These are phyloP conservation scores for Exophiala oligosperma DNA, from an alignment of 2,329 filamentous ascomycete species.

Conservation along the genomic window DNA sequence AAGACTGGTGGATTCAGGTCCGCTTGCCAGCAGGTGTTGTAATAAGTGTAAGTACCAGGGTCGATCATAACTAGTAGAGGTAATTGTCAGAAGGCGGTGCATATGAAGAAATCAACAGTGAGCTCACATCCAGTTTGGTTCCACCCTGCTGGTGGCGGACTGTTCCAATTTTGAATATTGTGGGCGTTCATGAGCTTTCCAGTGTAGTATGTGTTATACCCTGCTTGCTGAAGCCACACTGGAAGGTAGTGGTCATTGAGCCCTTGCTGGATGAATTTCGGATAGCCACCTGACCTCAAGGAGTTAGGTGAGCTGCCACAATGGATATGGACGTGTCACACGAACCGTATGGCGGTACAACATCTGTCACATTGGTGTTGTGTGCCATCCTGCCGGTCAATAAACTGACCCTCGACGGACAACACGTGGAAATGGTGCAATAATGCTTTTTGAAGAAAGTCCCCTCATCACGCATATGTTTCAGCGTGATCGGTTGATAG, in stretches of 20 bases:
- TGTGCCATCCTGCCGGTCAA: not conserved
- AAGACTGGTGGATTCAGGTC: too few relatives aligned
- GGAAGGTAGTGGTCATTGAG: conserved; percentile 54
- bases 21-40: conserved; percentile 54
- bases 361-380: not conserved
- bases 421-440: not conserved
- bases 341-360: not conserved
- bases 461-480: not conserved
- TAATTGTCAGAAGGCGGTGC: conserved; percentile 36
- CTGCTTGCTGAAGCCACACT: conserved; percentile 52
- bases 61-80: conserved; percentile 44
- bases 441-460: not conserved
- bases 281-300: conserved; percentile 35
- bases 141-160: too few relatives aligned
- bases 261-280: conserved; percentile 53
- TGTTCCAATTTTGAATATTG: conserved; percentile 50
- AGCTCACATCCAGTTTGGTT: too few relatives aligned
- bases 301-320: too few relatives aligned
- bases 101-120: conserved; percentile 29
- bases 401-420: not conserved
- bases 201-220: conserved; percentile 56
- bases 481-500: not conserved
- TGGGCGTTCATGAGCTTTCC: conserved; percentile 58
- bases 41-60: conserved; percentile 63
- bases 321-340: too few relatives aligned